Conservation (phyloP, 1,139 yeast species). For the Debaryomyces sp. region DNA sequence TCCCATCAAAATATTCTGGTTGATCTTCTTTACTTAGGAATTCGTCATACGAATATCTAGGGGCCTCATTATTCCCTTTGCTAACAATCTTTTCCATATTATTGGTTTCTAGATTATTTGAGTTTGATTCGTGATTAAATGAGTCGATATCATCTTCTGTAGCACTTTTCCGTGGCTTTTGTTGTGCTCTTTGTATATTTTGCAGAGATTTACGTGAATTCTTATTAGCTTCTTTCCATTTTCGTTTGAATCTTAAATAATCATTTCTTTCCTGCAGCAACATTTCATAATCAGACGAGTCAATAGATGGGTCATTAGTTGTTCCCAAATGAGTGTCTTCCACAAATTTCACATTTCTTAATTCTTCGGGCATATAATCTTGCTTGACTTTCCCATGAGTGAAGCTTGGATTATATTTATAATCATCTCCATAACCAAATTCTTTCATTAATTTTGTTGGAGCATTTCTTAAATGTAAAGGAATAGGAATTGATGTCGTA, state of each 20-base stretch:
- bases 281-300: conserved; percentile 20
- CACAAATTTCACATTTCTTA: conserved; percentile 37
- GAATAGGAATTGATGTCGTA: conserved; percentile 66
- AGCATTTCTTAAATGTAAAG: conserved; percentile 86
- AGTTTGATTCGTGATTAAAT: not conserved
- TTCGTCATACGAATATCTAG: conserved; percentile 35
- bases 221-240: conserved; percentile 13
- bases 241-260: conserved; percentile 31
- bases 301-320: conserved; percentile 29
- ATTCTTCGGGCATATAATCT: conserved; percentile 62
- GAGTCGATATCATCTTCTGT: not conserved
- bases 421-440: conserved; percentile 79
- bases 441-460: conserved; percentile 91
- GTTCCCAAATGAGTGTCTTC: conserved; percentile 42
- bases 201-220: conserved; percentile 3
- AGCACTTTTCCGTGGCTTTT: not conserved
- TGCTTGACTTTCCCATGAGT: conserved; percentile 74
- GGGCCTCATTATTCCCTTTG: not conserved
- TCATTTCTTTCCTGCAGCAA: conserved; percentile 27
- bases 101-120: not conserved
- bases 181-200: not conserved
- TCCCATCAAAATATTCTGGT: conserved; percentile 42
- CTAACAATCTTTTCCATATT: conserved; percentile 4
- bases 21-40: conserved; percentile 39
- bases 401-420: conserved; percentile 85